These are phyloP conservation scores for Noccaea bulbosa DNA, from an alignment of 345 rosid species.

Conservation along the genomic window DNA sequence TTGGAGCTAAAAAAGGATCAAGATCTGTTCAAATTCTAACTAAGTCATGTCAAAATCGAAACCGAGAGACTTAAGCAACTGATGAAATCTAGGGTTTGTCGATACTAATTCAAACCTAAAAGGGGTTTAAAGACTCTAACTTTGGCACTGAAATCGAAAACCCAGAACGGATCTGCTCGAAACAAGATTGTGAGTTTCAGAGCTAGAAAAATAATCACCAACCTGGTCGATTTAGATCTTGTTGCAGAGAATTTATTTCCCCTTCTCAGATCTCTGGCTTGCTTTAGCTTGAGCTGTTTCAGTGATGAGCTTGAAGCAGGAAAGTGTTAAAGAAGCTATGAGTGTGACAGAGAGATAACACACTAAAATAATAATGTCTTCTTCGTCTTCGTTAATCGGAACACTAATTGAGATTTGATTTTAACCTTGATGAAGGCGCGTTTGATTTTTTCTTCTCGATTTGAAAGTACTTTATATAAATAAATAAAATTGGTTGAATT, in stretches of 20 bases:
- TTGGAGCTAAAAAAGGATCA: slow-evolving; percentile 15
- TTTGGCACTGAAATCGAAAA: slow-evolving; percentile 24
- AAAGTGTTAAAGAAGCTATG: slow-evolving; percentile 36
- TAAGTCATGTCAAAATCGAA: background rate
- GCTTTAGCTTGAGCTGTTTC: background rate
- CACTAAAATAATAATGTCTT: slow-evolving; percentile 24
- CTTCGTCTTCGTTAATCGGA: slow-evolving; percentile 23
- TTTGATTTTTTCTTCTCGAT: background rate
- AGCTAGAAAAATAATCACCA: slow-evolving; percentile 7
- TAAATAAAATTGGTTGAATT: slow-evolving; percentile 9
- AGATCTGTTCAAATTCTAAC: slow-evolving; percentile 9
- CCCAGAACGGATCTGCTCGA: slow-evolving; percentile 31
- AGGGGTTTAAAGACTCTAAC: slow-evolving; percentile 17
- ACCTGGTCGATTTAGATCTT: slow-evolving; percentile 33
- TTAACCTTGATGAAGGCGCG: slow-evolving; percentile 41
- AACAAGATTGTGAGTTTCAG: background rate
- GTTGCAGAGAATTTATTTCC: slow-evolving; percentile 9
- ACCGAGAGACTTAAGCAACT: background rate
- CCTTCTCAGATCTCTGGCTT: slow-evolving; percentile 26
- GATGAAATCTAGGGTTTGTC: slow-evolving; percentile 25
- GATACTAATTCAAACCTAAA: background rate
- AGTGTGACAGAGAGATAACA: slow-evolving; percentile 36
- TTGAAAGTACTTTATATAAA: too few species aligned
- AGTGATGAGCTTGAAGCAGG: slow-evolving; percentile 30
- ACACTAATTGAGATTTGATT: slow-evolving; percentile 26